Conservation (phyloP, 345 rosid genomes). For the Populus tremula region DNA sequence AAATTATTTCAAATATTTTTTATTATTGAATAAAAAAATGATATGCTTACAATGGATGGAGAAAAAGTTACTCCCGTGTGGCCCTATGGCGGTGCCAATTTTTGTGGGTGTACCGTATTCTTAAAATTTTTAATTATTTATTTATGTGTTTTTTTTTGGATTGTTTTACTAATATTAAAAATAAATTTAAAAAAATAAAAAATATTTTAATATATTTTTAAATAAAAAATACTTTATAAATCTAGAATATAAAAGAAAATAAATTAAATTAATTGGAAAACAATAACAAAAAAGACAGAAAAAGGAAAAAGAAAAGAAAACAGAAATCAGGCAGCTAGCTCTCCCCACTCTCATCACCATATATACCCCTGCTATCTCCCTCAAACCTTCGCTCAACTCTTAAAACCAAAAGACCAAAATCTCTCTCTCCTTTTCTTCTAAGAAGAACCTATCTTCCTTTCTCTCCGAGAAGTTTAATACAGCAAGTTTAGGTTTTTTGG, state of each 20-base stretch:
- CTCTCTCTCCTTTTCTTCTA: background rate
- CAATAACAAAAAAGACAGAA: background rate
- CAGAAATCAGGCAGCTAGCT: background rate
- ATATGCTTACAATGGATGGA: too few species aligned
- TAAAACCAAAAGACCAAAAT: background rate
- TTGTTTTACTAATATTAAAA: too few species aligned
- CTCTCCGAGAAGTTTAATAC: background rate
- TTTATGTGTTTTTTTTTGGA: too few species aligned
- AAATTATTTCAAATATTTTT: too few species aligned
- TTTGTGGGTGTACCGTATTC: too few species aligned
- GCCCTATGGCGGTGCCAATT: too few species aligned
- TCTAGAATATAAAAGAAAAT: background rate
- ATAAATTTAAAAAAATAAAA: too few species aligned
- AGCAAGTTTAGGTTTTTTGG: background rate
- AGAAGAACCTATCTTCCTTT: background rate
- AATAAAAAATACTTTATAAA: too few species aligned
- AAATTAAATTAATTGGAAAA: background rate
- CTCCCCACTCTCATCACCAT: conserved; percentile 9
- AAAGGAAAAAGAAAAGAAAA: background rate
- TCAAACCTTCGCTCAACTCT: background rate
- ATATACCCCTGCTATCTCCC: conserved; percentile 25
- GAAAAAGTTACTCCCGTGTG: too few species aligned
- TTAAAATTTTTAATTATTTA: too few species aligned
- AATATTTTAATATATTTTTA: too few species aligned
- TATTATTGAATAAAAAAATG: too few species aligned